phyloP scores from a whole-genome alignment of 1,284 basidiomycete species.

The Tylopilus sp. region DNA sequence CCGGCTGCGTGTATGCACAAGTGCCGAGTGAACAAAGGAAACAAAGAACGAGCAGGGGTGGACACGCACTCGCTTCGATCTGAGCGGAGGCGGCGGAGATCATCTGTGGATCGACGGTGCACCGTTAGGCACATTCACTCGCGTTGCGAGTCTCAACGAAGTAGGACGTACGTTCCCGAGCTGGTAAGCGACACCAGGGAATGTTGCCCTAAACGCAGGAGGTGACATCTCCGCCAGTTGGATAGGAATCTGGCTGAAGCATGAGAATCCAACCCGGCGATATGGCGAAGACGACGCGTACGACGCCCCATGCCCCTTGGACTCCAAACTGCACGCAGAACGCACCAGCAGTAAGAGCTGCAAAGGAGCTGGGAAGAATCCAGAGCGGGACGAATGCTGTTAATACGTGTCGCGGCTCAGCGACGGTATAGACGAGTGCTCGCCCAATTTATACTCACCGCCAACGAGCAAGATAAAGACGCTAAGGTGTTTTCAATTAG shows the following conservation, averaged over 20 bases:
- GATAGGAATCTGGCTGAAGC: conserved; percentile 62
- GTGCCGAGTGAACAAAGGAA: conserved; percentile 6
- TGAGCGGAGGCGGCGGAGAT: conserved; percentile 85
- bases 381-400: conserved; percentile 76
- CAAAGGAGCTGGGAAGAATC: conserved; percentile 72
- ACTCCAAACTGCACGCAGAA: conserved; percentile 89
- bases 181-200: conserved; percentile 91
- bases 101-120: conserved; percentile 50
- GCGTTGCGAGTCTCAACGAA: not conserved
- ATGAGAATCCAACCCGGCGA: not conserved
- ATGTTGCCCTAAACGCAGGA: conserved; percentile 89
- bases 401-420: not conserved
- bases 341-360: conserved; percentile 68
- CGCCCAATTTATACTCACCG: conserved; percentile 13
- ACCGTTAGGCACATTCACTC: not conserved
- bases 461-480: conserved; percentile 49
- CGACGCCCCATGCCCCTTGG: conserved; percentile 80
- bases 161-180: conserved; percentile 56
- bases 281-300: conserved; percentile 6
- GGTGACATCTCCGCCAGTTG: conserved; percentile 89
- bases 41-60: not conserved
- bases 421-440: conserved; percentile 62
- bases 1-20: conserved; percentile 42
- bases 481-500: not conserved
- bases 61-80: conserved; percentile 77